phyloP scores from a whole-genome alignment of 106 monocot species.

The Agapanthus africanus region DNA sequence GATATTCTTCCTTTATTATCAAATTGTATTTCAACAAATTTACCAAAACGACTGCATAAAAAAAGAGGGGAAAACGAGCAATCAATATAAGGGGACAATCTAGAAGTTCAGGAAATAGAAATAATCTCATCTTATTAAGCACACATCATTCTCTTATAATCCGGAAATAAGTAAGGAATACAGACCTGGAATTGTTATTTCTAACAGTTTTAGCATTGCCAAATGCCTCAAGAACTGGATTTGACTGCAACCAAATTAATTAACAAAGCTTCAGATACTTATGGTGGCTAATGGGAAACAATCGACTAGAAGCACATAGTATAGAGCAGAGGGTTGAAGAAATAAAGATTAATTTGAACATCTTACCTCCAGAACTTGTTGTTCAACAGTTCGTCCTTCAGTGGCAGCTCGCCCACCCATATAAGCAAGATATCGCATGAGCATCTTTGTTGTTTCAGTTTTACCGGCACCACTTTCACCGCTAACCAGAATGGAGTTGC shows the following conservation, averaged over 20 bases:
- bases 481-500: conserved; percentile 72
- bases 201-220: conserved; percentile 99
- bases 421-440: conserved; percentile 87
- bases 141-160: background rate
- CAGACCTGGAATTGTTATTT: conserved; percentile 97
- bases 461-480: conserved; percentile 87
- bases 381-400: conserved; percentile 75
- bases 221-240: conserved; percentile 99
- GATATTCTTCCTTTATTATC: conserved; percentile 92
- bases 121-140: background rate
- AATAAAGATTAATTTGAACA: background rate
- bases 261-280: conserved; percentile 1
- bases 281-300: background rate
- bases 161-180: background rate
- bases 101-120: background rate
- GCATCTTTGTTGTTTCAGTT: conserved; percentile 71
- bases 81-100: background rate
- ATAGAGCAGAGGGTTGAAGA: background rate
- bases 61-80: background rate
- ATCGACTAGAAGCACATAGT: background rate
- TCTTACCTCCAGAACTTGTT: conserved; percentile 91
- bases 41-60: conserved; percentile 79
- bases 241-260: conserved; percentile 54
- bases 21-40: conserved; percentile 96
- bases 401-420: conserved; percentile 71